Base-by-base conservation (phyloP, 202 grass and related monocot species). In the Dendrocalamus latiflorus region DNA sequence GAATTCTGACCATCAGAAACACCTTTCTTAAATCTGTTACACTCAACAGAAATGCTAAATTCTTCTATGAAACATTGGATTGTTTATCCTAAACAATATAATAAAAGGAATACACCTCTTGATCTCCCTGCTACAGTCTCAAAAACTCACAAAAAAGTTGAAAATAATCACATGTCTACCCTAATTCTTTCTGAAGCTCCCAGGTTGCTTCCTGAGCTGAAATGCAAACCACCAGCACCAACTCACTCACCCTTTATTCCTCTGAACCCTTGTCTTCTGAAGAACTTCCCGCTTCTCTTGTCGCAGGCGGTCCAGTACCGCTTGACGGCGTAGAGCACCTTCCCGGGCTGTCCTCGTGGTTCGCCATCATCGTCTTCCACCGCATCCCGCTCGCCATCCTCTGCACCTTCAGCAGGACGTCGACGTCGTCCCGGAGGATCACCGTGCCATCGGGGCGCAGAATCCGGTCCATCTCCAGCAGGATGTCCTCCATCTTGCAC, bases 401-500 rank as follows among this genome's bases (percentile, higher is more conserved):
- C 55, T 90, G 82, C 10, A 97, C 91, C 76, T 90, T 89, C 0
- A 84, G 81, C 55, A 97, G 61, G 20, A 97, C 15, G 11, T 91
- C 85, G 16, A 97, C 77, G 34, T 93, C 70, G 14, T 97, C 94
- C 1, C 89, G 85, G 53, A 97, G 36, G 77, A 97, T 97, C 20
- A 93, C 85, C 4, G 84, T 90, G 18, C 89, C 91, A 75, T 97
- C 91, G 0, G 91, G 91, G 9, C 89, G 87, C 34, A 97, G 61
- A 6, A 91, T 93, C 18, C 91, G 87, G 18, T 97, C 91, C 91
- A 97, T 91, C 48, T 93, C 94, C 6, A 97, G 83, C 57, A 91
- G 58, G 73, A 97, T 91, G 71, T 94, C 94, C 75, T 97, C 94
- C 91, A 97, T 91, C 58, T 91, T 93, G 82, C 91, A 97, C 72